Conservation (phyloP, 805 yeast species). For the Lachancea nothofagi region DNA sequence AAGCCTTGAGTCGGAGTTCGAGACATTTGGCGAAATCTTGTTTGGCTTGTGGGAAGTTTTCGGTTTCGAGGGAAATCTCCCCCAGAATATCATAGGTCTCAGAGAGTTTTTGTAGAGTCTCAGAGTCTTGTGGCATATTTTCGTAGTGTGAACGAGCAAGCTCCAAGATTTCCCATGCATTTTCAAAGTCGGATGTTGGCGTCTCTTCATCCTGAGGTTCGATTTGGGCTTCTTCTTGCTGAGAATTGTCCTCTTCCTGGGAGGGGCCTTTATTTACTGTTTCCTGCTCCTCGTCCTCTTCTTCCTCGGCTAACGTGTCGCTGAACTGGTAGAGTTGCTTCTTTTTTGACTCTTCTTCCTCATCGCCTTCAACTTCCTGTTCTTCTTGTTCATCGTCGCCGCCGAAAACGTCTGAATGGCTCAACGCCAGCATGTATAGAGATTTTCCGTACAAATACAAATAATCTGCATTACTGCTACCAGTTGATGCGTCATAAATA, state of each 20-base stretch:
- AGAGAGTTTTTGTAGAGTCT: conserved; percentile 49
- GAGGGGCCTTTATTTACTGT: conserved; percentile 20
- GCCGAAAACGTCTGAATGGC: conserved; percentile 72
- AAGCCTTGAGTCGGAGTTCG: conserved; percentile 21
- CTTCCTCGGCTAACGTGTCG: conserved; percentile 17
- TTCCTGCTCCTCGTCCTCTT: conserved; percentile 23
- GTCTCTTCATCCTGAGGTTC: conserved; percentile 10
- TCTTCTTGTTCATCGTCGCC: conserved; percentile 35
- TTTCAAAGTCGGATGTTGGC: conserved; percentile 46
- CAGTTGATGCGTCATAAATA: conserved; percentile 41
- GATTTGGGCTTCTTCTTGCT: conserved; percentile 7
- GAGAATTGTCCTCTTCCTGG: conserved; percentile 21
- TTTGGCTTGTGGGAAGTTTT: conserved; percentile 75
- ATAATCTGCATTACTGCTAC: conserved; percentile 69
- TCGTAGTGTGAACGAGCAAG: conserved; percentile 60
- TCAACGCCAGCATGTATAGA: conserved; percentile 68
- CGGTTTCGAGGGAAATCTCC: conserved; percentile 85
- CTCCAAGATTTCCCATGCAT: conserved; percentile 85
- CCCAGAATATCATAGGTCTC: conserved; percentile 78
- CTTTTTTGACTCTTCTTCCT: conserved; percentile 23
- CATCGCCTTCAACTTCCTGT: conserved; percentile 25
- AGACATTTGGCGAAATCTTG: conserved; percentile 59
- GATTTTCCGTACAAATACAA: conserved; percentile 75
- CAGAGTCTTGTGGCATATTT: conserved; percentile 32
- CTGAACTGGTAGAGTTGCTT: conserved; percentile 11